Conservation (phyloP, 306 rosid genomes). For the Pachyrhizus erosus region DNA sequence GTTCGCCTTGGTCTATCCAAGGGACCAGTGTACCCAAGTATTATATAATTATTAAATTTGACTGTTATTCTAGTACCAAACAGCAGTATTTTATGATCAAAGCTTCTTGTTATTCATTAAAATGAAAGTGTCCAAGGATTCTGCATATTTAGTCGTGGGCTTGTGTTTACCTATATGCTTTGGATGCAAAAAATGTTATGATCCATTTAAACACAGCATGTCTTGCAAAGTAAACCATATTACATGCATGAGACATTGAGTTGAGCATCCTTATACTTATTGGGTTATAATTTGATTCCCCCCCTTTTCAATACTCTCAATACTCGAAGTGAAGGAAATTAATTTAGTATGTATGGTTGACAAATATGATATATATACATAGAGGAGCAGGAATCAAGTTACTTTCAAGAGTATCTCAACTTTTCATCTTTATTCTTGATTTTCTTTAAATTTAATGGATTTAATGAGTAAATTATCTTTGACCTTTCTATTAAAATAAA, state of each 20-base stretch:
- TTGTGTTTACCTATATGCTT: constrained; percentile 31
- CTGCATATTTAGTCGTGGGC: neutral
- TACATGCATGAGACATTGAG: constrained; percentile 27
- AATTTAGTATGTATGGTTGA: neutral
- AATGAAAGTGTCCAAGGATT: constrained; percentile 29
- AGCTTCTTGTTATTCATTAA: constrained; percentile 18
- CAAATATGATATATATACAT: no score
- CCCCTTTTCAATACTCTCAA: neutral
- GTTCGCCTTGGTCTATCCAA: constrained; percentile 87
- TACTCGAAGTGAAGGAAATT: neutral
- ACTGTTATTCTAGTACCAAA: constrained; percentile 12
- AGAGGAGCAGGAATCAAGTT: no score
- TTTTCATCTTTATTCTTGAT: no score
- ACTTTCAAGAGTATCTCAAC: no score
- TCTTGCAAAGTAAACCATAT: neutral
- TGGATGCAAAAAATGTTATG: constrained; percentile 28
- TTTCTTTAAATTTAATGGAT: no score
- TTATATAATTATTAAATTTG: constrained; percentile 51
- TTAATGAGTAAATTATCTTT: no score
- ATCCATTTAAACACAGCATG: neutral
- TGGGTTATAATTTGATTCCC: neutral
- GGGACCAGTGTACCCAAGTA: constrained; percentile 86
- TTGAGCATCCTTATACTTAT: constrained; percentile 16
- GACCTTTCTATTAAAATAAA: no score
- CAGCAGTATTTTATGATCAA: neutral